Conservation (phyloP, 148 eudicot genomes). For the Selenicereus undatus region DNA sequence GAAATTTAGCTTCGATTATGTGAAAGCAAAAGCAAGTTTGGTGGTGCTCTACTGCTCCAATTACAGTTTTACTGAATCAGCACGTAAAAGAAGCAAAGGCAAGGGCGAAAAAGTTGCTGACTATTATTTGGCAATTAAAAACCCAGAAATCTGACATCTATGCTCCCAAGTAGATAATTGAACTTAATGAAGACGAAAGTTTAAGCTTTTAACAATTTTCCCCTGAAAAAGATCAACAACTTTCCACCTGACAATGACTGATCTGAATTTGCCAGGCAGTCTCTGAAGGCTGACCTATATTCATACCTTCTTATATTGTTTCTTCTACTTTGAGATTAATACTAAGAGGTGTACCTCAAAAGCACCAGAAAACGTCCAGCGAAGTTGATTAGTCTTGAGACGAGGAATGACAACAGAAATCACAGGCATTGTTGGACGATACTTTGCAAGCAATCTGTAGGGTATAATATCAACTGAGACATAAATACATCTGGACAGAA, state of each 20-base stretch:
- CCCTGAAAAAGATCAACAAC: no score
- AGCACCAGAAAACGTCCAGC: slow-evolving; percentile 87
- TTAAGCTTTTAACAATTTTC: no score
- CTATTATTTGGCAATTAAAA: no score
- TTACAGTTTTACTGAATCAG: no score
- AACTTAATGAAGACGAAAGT: no score
- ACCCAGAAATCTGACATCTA: no score
- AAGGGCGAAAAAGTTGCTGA: no score
- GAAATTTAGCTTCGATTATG: not conserved
- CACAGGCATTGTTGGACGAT: slow-evolving; percentile 92
- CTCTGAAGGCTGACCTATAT: not conserved
- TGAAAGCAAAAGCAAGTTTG: not conserved
- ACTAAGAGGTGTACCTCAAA: slow-evolving; percentile 54
- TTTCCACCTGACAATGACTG: no score
- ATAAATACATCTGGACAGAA: not conserved
- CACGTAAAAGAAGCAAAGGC: no score
- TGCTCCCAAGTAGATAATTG: no score
- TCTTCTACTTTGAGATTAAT: not conserved
- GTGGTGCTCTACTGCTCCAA: no score
- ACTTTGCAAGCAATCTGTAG: slow-evolving; percentile 83
- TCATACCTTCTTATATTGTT: not conserved
- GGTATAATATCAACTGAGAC: not conserved
- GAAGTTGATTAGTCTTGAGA: slow-evolving; percentile 76
- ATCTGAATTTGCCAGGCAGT: no score
- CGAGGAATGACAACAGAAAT: slow-evolving; percentile 84